These are phyloP conservation scores for Tetrahymena thermophila DNA, from an alignment of 73 alveolate species.

Conservation along the genomic window DNA sequence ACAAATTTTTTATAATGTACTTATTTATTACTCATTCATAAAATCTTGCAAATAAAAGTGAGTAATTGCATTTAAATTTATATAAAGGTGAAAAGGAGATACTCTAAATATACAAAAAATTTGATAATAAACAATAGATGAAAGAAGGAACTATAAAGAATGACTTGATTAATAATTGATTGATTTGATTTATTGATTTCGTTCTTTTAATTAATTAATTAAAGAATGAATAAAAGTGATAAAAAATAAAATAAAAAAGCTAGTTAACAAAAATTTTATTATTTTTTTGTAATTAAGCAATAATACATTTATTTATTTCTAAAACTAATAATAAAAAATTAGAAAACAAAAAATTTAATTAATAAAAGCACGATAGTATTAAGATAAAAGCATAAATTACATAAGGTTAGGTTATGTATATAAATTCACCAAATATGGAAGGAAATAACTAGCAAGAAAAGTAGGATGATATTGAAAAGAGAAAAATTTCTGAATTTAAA, in stretches of 20 bases:
- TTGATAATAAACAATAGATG: background rate
- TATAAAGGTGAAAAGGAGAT: no score
- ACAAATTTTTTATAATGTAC: no score
- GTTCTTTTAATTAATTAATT: no score
- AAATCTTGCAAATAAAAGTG: no score
- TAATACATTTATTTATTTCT: background rate
- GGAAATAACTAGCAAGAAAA: background rate
- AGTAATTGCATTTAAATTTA: no score
- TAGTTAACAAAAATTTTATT: background rate
- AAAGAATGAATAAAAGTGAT: background rate
- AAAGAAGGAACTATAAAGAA: background rate
- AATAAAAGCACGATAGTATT: background rate
- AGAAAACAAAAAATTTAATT: background rate
- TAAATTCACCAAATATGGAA: background rate
- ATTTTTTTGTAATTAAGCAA: background rate
- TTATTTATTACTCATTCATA: no score
- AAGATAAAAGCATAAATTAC: background rate
- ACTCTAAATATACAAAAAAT: no score
- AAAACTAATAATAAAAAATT: background rate
- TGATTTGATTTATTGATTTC: no score
- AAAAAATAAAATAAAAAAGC: background rate
- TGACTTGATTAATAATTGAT: background rate
- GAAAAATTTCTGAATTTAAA: background rate
- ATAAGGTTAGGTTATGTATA: background rate
- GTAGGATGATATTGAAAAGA: background rate